Percentiles rank a stretch among this genome's conserved stretches.
Evolutionary conservation across 2,329 filamentous ascomycete species (phyloP).

Genomic region (Aspergillus spinulosporus): DNA sequence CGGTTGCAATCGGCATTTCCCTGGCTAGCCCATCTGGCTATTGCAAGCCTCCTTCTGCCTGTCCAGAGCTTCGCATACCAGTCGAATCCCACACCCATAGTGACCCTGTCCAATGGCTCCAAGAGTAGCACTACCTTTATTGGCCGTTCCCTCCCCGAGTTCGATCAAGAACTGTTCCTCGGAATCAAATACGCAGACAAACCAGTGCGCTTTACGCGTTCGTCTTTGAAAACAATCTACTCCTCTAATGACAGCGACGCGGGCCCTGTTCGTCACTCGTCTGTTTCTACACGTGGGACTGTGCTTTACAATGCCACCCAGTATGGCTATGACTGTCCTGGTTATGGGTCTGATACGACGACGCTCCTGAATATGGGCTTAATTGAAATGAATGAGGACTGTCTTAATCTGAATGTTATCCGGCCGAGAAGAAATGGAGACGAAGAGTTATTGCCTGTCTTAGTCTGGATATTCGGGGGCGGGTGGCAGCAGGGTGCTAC

Average conservation of each 20-base stretch:
- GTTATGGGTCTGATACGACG: slow-evolving; percentile 32
- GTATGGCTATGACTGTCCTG: slow-evolving; percentile 34
- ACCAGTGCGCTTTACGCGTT: slow-evolving; percentile 29
- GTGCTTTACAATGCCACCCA: slow-evolving; percentile 31
- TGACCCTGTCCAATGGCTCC: not conserved
- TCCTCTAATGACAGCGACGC: slow-evolving; percentile 25
- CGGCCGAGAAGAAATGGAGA: slow-evolving; percentile 16
- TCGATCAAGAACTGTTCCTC: slow-evolving; percentile 33
- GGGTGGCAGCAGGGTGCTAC: slow-evolving; percentile 35
- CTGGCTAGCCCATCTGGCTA: slow-evolving; percentile 8
- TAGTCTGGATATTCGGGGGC: slow-evolving; percentile 36
- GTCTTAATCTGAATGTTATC: slow-evolving; percentile 32
- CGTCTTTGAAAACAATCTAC: slow-evolving; percentile 27
- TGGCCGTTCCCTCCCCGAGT: slow-evolving; percentile 28
- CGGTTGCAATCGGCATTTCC: not conserved
- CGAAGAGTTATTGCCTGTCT: slow-evolving; percentile 26
- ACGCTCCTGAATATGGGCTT: slow-evolving; percentile 24
- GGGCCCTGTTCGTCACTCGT: slow-evolving; percentile 11
- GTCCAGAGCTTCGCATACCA: not conserved
- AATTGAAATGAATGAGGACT: slow-evolving; percentile 28
- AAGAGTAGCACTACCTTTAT: slow-evolving; percentile 25
- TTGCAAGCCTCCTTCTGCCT: not conserved
- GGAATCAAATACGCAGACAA: slow-evolving; percentile 34
- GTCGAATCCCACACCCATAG: slow-evolving; percentile 1
- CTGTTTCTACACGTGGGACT: not conserved